Conservation (phyloP, 2,329 filamentous ascomycete species). For the Talaromyces albobiverticillius region DNA sequence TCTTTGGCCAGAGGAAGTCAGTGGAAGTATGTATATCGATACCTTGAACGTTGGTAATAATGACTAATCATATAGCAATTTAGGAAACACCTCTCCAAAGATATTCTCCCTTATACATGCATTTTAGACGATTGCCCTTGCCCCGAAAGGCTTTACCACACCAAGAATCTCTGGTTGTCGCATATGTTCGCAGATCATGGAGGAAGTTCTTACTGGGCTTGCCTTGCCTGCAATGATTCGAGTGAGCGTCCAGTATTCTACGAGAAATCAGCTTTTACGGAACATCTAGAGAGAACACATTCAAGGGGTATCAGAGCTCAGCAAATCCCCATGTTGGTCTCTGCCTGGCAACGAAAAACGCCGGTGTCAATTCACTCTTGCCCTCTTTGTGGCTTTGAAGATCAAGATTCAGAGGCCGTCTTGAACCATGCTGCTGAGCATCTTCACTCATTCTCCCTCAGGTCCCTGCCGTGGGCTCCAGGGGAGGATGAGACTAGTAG, state of each 20-base stretch:
- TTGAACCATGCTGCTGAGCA: constrained; percentile 4
- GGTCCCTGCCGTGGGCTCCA: neutral
- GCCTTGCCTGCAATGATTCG: neutral
- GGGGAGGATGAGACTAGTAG: too few species aligned
- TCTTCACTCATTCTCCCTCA: constrained; percentile 6
- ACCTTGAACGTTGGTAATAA: neutral
- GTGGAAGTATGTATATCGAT: constrained; percentile 14
- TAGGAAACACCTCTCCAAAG: constrained; percentile 1
- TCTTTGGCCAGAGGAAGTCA: neutral
- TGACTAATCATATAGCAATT: neutral
- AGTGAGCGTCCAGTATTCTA: neutral
- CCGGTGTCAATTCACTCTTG: neutral
- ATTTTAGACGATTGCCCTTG: neutral
- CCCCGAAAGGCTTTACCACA: neutral
- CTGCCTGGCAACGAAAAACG: neutral
- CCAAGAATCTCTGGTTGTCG: neutral
- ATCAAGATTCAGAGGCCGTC: neutral
- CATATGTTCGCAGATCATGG: neutral
- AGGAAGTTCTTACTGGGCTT: neutral
- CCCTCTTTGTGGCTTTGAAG: neutral
- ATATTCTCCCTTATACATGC: constrained; percentile 5
- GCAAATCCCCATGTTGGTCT: constrained; percentile 1
- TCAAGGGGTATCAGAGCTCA: neutral
- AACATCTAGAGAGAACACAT: neutral
- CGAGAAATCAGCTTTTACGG: neutral